Evolutionary conservation across 208 protist genomes (phyloP).

Genomic region (Leishmania lainsoni): DNA sequence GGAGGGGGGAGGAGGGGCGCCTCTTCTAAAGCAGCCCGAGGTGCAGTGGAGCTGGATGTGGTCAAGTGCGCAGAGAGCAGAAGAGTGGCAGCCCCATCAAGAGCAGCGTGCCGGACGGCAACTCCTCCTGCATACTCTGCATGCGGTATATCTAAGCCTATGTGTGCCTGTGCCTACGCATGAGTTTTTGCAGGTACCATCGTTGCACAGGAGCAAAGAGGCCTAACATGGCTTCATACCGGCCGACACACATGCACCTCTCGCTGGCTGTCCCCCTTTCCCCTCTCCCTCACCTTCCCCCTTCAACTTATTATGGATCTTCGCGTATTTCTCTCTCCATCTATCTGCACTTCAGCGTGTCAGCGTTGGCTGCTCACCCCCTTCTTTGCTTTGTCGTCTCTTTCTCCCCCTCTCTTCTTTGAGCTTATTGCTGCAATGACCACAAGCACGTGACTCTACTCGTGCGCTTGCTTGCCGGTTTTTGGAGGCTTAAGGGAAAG

Average conservation of each 20-base stretch:
- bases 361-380: background rate
- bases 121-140: background rate
- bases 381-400: background rate
- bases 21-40: background rate
- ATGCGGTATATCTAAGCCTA: background rate
- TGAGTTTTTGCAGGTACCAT: background rate
- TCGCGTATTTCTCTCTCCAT: background rate
- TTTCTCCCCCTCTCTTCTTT: constrained; percentile 7
- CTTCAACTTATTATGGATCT: background rate
- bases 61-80: background rate
- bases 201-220: too few species aligned
- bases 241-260: background rate
- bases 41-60: background rate
- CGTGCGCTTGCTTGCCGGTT: too few species aligned
- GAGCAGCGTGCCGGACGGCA: background rate
- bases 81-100: background rate
- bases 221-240: too few species aligned
- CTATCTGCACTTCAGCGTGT: background rate
- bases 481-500: too few species aligned
- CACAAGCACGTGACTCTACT: background rate
- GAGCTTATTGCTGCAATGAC: background rate
- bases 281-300: background rate
- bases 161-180: background rate
- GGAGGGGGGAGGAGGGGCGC: background rate
- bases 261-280: background rate